Conservation (phyloP, 1,284 basidiomycete species). For the Ustanciosporium gigantosporum region DNA sequence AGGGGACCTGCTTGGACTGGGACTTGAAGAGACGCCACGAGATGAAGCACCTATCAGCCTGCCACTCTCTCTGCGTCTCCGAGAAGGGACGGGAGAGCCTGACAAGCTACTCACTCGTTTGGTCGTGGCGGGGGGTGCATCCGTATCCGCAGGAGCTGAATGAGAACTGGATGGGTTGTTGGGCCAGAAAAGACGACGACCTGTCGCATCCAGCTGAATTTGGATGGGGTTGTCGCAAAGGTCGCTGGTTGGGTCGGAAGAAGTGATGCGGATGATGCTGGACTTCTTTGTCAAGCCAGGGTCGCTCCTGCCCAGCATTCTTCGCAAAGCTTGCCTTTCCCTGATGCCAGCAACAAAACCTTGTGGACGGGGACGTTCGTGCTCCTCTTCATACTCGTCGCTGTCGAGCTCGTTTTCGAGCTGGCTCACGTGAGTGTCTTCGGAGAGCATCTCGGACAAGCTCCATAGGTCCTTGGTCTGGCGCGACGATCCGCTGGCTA, state of each 20-base stretch:
- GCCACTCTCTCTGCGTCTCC: not conserved
- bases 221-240: slow-evolving; percentile 46
- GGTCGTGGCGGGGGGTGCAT: not conserved
- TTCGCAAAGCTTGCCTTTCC: slow-evolving; percentile 16
- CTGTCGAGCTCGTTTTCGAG: slow-evolving; percentile 22
- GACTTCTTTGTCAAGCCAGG: slow-evolving; percentile 9
- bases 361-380: slow-evolving; percentile 5
- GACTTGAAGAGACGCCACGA: not conserved
- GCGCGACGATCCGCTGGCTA: not conserved
- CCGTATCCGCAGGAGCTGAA: slow-evolving; percentile 4
- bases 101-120: not conserved
- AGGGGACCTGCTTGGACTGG: not conserved
- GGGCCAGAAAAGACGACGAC: slow-evolving; percentile 20
- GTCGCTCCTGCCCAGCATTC: slow-evolving; percentile 9
- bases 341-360: slow-evolving; percentile 21
- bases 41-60: not conserved
- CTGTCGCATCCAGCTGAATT: slow-evolving; percentile 35
- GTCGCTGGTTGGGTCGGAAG: slow-evolving; percentile 48
- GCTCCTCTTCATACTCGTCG: slow-evolving; percentile 39
- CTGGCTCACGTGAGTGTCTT: slow-evolving; percentile 3
- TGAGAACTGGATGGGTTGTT: slow-evolving; percentile 5
- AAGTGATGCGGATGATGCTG: slow-evolving; percentile 44
- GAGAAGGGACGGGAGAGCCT: not conserved
- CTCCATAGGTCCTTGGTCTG: slow-evolving; percentile 17
- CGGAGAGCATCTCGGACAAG: slow-evolving; percentile 10